Conservation (phyloP, 2,329 filamentous ascomycete species). For the Akanthomyces uredinophilus region DNA sequence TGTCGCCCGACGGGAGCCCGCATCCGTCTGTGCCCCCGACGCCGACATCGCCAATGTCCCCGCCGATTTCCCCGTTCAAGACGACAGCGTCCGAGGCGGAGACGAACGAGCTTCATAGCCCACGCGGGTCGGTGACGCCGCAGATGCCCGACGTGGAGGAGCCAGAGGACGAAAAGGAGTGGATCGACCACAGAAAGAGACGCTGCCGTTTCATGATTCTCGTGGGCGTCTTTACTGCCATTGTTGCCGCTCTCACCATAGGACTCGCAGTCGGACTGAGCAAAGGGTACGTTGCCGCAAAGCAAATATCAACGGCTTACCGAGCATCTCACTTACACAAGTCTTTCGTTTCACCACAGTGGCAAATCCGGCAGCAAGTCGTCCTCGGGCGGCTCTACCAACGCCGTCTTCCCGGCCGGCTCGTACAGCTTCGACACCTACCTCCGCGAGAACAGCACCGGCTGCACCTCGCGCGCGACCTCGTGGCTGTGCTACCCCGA, state of each 20-base stretch:
- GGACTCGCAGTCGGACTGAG: slow-evolving; percentile 15
- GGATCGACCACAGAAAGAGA: slow-evolving; percentile 14
- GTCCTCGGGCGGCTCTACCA: slow-evolving; percentile 1
- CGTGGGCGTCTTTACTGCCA: slow-evolving; percentile 12
- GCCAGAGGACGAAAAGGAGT: slow-evolving; percentile 15
- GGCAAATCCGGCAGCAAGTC: not conserved
- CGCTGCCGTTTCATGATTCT: slow-evolving; percentile 15
- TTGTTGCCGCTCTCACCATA: slow-evolving; percentile 14
- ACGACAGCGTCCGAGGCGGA: slow-evolving; percentile 17
- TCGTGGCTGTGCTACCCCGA: slow-evolving; percentile 62
- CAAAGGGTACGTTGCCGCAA: slow-evolving; percentile 8
- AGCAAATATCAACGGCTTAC: no score
- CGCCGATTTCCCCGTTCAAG: slow-evolving; percentile 14
- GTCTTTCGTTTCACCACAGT: not conserved
- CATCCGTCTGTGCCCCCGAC: not conserved
- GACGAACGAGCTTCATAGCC: not conserved
- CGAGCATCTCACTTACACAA: not conserved
- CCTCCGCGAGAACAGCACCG: slow-evolving; percentile 46
- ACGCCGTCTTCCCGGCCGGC: slow-evolving; percentile 51
- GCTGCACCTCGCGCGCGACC: slow-evolving; percentile 52
- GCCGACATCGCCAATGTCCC: not conserved
- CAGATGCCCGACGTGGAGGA: slow-evolving; percentile 3
- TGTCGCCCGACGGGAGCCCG: not conserved
- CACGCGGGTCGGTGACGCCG: slow-evolving; percentile 9
- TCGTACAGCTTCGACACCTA: slow-evolving; percentile 57